Base-by-base conservation (phyloP, 1,284 basidiomycete genomes). In the Taiwanofungus camphoratus region DNA sequence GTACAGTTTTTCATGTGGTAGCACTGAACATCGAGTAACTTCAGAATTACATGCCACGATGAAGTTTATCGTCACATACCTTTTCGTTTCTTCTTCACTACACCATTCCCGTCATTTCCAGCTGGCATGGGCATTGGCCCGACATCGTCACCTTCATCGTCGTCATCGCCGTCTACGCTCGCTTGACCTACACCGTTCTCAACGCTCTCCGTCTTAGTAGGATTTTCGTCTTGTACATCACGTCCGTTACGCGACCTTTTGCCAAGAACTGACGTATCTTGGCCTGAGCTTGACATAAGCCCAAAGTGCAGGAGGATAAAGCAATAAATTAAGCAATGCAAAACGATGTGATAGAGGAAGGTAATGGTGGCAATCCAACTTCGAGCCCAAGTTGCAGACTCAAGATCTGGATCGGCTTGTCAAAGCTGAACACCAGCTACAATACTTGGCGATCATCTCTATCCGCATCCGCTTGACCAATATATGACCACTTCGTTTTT, bases 1-100 rank as follows among this genome's bases (percentile, higher is more conserved):
- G 65, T 90, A 98, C 22, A 97, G 73, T 51, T 79, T 76, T 68
- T 89, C 86, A 54, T 90, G 83, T 2, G 81, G 79, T 8, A 90
- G 69, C 11, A 85, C 81, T 80, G 36, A 19, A 16, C 13, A 16
- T 7, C 11, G 23, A 18, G 20, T 5, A 22, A 8, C 22, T 13
- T 8, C 21, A 12, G 8, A 13, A n/a, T 30, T 2, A 5, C 27
- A 23, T 12, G 21, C 9, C 23, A 12, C 12, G 20, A 15, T 2
- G 16, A 21, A 21, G 26, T 21, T 19, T 5, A 9, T 15, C n/a
- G 21, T 3, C n/a, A 34, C 38, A 39, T 51, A 82, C 84, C 79
- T 72, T 84, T 87, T 39, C 82, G 72, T 53, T 82, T 85, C 69
- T 87, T 87, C 66, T 84, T 83, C 19, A 49, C 54, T 2, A 44